Base-by-base conservation (phyloP, 2,329 filamentous ascomycete species). In the Ceratocystis colombiana region DNA sequence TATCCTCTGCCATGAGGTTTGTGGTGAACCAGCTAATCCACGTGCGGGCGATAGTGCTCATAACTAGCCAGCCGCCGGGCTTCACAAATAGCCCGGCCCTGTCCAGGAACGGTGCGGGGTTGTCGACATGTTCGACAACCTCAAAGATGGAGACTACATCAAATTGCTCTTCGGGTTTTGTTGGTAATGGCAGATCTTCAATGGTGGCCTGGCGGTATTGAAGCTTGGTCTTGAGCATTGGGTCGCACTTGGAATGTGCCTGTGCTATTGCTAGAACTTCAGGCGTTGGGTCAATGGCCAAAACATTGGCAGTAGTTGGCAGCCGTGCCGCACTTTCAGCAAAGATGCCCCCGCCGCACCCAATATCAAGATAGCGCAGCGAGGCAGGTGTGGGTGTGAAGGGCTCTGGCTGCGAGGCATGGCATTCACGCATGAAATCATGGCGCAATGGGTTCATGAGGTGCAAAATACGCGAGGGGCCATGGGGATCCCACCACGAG, bases 381-480 rank as follows among this genome's bases (percentile, higher is more conserved):
- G 79, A 79, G 7, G 67, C 71, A 70, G 69, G 70, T 45, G 69
- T 57, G 68, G 70, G 61, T 64, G 72, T 70, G 62, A 77, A 70
- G 61, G 78, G 76, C 68, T 77, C 76, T 59, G 82, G 79, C 22
- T 83, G 81, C 70, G 71, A 71, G 61, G 80, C 75, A 61, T 87
- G 83, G 73, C 93, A 96, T 69, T 79, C 77, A 25, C 81, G 81
- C 75, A 96, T 94, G 77, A 97, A 97, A 76, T 91, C 86, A 78
- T 97, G 92, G 44, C 94, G 91, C 59, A 96, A 84, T 1, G 94
- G 94, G 77, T 99, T 97, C 93, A 99, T 97, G 70, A 96, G 87
- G 76, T 99, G 94, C 1, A 99, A 85, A 67, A 96, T 85, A 48
- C 93, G 86, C 3, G 91, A 96, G 5, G 93, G 88, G 64, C 94